Percentiles rank a stretch among this genome's conserved stretches.
Conservation (phyloP, 192 early-diverging fungal genomes). For the Neocallimastix lanati region DNA sequence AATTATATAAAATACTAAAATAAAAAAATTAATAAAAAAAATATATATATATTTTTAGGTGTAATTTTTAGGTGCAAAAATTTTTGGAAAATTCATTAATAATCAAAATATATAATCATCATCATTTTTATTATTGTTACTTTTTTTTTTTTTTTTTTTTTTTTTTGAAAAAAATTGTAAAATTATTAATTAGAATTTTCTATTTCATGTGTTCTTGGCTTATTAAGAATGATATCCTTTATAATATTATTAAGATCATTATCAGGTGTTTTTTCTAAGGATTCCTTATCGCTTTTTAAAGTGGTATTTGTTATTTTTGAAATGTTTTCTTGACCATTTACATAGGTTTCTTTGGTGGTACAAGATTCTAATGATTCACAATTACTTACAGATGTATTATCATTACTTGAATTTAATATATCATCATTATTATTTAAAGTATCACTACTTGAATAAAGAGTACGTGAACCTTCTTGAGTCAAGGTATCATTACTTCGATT, state of each 20-base stretch:
- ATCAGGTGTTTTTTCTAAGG: not conserved
- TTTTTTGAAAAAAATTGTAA: too few relatives aligned
- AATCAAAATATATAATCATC: too few relatives aligned
- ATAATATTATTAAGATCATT: not conserved
- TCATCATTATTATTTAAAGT: not conserved
- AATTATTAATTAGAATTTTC: not conserved
- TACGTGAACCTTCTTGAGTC: not conserved
- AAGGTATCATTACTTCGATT: not conserved
- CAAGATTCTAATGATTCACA: not conserved
- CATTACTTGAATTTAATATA: not conserved
- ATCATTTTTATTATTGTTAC: too few relatives aligned
- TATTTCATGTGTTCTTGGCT: not conserved
- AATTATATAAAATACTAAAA: too few relatives aligned
- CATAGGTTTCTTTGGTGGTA: not conserved
- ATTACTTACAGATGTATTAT: not conserved
- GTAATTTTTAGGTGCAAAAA: too few relatives aligned
- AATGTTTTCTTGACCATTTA: not conserved
- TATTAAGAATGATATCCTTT: not conserved
- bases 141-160: too few relatives aligned
- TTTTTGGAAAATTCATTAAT: too few relatives aligned
- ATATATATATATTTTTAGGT: too few relatives aligned
- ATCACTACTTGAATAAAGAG: not conserved
- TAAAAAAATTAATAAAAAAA: too few relatives aligned
- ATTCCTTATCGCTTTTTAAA: not conserved
- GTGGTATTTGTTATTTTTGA: too few relatives aligned